Conservation (phyloP, 345 rosid species). For the Laguncularia racemosa region DNA sequence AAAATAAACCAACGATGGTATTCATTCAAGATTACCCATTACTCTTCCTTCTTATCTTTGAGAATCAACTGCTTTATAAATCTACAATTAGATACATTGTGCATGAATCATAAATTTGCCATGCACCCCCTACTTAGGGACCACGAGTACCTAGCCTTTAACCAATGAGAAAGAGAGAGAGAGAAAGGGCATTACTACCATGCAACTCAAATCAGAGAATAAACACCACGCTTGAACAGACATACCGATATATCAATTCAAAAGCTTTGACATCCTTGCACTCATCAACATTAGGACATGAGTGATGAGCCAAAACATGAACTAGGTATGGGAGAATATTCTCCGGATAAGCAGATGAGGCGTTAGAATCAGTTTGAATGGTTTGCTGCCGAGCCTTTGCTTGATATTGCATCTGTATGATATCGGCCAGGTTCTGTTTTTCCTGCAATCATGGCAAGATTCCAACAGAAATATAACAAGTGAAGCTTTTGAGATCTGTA, state of each 20-base stretch:
- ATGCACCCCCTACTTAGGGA: too few relatives aligned
- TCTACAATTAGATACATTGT: too few relatives aligned
- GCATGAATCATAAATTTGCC: too few relatives aligned
- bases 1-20: too few relatives aligned
- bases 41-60: too few relatives aligned
- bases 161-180: too few relatives aligned
- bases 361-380: constrained; percentile 53
- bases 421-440: constrained; percentile 72
- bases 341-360: constrained; percentile 50
- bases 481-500: constrained; percentile 4
- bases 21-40: too few relatives aligned
- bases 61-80: too few relatives aligned
- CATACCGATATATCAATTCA: constrained; percentile 71
- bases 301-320: constrained; percentile 82
- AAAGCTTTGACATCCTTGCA: constrained; percentile 81
- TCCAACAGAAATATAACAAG: background rate
- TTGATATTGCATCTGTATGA: constrained; percentile 76
- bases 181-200: too few relatives aligned
- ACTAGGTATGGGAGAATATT: constrained; percentile 62
- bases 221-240: background rate
- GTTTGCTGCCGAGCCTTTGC: constrained; percentile 65
- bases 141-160: too few relatives aligned
- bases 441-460: constrained; percentile 52
- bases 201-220: too few relatives aligned
- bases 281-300: constrained; percentile 66